phyloP scores from a whole-genome alignment of 768 basidiomycete genomes.

The Daedalea quercina region DNA sequence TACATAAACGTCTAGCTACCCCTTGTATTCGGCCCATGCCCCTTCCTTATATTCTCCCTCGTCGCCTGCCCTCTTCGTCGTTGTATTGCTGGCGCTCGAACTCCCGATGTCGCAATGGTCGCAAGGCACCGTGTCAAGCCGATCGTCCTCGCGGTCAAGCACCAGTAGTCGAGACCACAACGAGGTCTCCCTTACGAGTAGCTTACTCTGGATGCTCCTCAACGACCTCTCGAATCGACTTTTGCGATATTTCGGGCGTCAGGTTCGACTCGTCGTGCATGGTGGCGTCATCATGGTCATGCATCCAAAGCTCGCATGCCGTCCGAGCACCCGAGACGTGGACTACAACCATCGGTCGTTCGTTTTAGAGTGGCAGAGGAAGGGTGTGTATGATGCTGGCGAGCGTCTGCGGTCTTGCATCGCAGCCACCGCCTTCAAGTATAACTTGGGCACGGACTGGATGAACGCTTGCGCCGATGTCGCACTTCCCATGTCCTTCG shows the following conservation, averaged over 20 bases:
- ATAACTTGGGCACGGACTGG: constrained; percentile 56
- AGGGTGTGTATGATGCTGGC: constrained; percentile 45
- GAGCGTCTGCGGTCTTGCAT: constrained; percentile 53
- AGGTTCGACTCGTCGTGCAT: constrained; percentile 58
- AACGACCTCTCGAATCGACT: constrained; percentile 45
- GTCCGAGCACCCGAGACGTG: constrained; percentile 53
- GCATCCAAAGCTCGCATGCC: constrained; percentile 38
- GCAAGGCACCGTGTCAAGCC: neutral
- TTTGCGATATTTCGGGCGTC: constrained; percentile 37
- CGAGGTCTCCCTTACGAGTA: constrained; percentile 25
- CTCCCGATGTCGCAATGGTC: neutral
- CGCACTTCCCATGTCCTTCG: constrained; percentile 57
- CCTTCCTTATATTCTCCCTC: neutral
- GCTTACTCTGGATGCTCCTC: constrained; percentile 39
- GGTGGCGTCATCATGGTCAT: constrained; percentile 74
- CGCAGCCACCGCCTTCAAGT: constrained; percentile 43
- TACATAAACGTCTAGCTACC: too few species aligned
- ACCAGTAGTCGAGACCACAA: constrained; percentile 20
- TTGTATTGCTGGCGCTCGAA: neutral
- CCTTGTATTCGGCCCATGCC: neutral
- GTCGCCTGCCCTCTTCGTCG: neutral
- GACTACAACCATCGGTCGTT: constrained; percentile 65
- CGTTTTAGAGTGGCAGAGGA: constrained; percentile 41
- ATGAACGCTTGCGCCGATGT: constrained; percentile 74
- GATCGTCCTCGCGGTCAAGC: neutral